A percentile compares a stretch with the other conserved stretches of the same genome.
phyloP scores from a whole-genome alignment of 2,329 filamentous ascomycete genomes.

The Cordyceps pruinosa region DNA sequence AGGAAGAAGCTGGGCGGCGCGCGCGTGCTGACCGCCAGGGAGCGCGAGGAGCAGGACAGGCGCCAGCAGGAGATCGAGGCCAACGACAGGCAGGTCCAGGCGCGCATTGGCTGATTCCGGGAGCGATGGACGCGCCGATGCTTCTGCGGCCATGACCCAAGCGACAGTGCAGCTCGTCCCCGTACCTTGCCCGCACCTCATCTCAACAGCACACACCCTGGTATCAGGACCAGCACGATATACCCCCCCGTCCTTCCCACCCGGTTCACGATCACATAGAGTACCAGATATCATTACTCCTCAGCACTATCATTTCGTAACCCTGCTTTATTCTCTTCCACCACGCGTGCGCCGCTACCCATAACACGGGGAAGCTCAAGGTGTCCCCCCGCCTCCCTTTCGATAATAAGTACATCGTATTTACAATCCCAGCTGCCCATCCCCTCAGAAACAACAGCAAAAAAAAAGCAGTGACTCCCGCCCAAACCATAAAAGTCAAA shows the following conservation, averaged over 20 bases:
- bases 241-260: neutral
- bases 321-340: neutral
- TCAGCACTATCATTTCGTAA: neutral
- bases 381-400: neutral
- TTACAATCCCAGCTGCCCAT: neutral
- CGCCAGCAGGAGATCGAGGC: neutral
- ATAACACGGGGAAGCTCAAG: neutral
- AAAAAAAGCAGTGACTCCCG: neutral
- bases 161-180: too few relatives aligned
- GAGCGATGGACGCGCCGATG: neutral
- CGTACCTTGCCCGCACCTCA: neutral
- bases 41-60: neutral
- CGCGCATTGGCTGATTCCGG: neutral
- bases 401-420: neutral
- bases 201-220: neutral
- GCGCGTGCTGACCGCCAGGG: neutral
- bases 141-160: too few relatives aligned
- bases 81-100: neutral
- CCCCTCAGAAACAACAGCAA: neutral
- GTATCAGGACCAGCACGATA: neutral
- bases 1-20: neutral
- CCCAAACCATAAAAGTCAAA: neutral
- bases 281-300: neutral
- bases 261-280: neutral
- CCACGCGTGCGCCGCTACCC: neutral